Conservation (phyloP, 495 filamentous ascomycete species). For the Neurospora intermedia region DNA sequence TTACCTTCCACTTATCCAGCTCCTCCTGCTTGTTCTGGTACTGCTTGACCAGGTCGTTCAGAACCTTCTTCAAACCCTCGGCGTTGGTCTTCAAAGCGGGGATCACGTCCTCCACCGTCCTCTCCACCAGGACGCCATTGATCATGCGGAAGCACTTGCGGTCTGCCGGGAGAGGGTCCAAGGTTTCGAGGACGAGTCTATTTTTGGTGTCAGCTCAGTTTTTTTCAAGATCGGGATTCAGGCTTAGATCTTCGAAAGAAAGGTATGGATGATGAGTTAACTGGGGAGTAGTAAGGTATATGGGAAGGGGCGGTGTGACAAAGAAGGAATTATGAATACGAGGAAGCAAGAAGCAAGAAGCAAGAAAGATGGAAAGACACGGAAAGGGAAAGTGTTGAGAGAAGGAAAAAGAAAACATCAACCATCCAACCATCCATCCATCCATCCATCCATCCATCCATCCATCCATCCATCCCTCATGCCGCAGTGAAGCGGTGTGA, state of each 20-base stretch:
- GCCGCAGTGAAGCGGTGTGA: neutral
- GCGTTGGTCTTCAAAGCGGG: constrained; percentile 89
- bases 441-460: neutral
- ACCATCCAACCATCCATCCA: neutral
- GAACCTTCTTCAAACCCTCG: constrained; percentile 89
- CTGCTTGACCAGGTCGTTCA: constrained; percentile 92
- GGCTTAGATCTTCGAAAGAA: constrained; percentile 2
- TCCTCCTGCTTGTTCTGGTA: constrained; percentile 92
- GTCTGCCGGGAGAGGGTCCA: constrained; percentile 69
- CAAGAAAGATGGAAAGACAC: neutral
- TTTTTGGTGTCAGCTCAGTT: neutral
- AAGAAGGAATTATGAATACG: neutral
- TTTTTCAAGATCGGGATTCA: neutral
- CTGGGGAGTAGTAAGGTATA: too few relatives aligned
- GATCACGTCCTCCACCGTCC: constrained; percentile 84
- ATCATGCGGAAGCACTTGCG: constrained; percentile 99
- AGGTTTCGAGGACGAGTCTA: constrained; percentile 91
- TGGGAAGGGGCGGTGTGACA: neutral
- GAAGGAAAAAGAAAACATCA: neutral
- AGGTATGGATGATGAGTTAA: neutral
- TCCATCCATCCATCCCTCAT: neutral
- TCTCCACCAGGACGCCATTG: constrained; percentile 89
- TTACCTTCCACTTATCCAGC: constrained; percentile 97
- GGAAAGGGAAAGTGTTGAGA: neutral
- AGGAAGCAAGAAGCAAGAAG: neutral